A percentile compares a stretch with the other conserved stretches of the same genome.
These are phyloP conservation scores for Chrysophaeum taylorii DNA, from an alignment of 352 stramenopile species.

Conservation along the genomic window DNA sequence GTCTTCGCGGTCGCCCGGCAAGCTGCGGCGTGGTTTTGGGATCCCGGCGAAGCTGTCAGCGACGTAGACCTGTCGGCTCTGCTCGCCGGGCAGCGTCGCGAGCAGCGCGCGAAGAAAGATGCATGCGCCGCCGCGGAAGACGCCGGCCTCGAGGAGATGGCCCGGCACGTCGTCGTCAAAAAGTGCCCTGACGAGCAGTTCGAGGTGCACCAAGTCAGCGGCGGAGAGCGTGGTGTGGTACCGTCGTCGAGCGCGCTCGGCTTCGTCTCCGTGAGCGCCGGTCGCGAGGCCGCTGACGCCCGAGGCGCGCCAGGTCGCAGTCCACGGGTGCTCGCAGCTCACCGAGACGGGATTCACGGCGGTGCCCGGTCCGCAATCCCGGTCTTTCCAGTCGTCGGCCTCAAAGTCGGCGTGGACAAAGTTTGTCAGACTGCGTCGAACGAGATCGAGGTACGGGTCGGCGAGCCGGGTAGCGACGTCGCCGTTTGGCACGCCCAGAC, in stretches of 20 bases:
- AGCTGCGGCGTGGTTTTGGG: not conserved
- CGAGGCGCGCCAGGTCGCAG: not conserved
- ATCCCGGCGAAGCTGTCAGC: conserved; percentile 3
- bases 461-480: too few relatives aligned
- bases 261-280: not conserved
- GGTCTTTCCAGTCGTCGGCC: not conserved
- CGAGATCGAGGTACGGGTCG: not conserved
- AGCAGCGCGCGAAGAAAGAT: not conserved
- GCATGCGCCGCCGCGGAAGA: conserved; percentile 7
- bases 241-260: not conserved
- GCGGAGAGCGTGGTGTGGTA: conserved; percentile 2
- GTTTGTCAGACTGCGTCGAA: not conserved
- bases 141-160: conserved; percentile 6
- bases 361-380: too few relatives aligned
- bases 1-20: not conserved
- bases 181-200: not conserved
- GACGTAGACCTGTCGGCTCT: not conserved
- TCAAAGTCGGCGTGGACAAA: conserved; percentile 9
- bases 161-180: not conserved
- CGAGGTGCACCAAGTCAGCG: not conserved
- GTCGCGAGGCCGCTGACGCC: not conserved
- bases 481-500: not conserved
- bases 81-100: not conserved
- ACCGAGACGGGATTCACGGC: not conserved
- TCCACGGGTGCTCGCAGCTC: not conserved